These are phyloP conservation scores for Musa acuminata DNA, from an alignment of 176 grass and related monocot species.

Conservation along the genomic window DNA sequence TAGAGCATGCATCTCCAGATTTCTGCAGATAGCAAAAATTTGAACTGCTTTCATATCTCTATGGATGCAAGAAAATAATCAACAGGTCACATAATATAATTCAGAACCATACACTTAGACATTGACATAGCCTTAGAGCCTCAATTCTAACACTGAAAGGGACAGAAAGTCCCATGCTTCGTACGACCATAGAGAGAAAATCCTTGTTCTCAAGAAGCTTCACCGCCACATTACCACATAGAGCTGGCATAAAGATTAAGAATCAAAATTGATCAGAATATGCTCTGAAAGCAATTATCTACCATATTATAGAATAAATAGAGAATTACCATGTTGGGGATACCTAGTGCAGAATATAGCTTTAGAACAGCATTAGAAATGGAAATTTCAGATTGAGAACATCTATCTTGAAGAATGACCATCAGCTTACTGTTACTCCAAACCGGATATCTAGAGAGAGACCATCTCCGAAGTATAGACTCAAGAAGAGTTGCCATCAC, in stretches of 20 bases:
- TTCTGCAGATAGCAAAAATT: conserved; percentile 26
- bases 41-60: conserved; percentile 11
- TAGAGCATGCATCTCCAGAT: conserved; percentile 34
- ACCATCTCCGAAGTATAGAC: conserved; percentile 61
- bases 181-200: conserved; percentile 28
- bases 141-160: conserved; percentile 39
- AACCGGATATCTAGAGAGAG: conserved; percentile 59
- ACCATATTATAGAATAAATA: conserved; percentile 7
- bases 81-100: not conserved
- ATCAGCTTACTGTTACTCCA: conserved; percentile 60
- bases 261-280: not conserved
- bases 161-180: conserved; percentile 33
- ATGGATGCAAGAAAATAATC: conserved; percentile 9
- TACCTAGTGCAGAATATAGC: conserved; percentile 84
- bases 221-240: conserved; percentile 59
- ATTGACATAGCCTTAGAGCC: conserved; percentile 50
- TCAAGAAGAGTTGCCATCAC: conserved; percentile 51
- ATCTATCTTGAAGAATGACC: conserved; percentile 35
- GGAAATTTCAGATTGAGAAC: conserved; percentile 18
- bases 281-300: not conserved
- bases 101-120: conserved; percentile 48
- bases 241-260: conserved; percentile 40
- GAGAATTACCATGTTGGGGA: conserved; percentile 44
- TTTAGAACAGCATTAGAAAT: conserved; percentile 43
- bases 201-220: conserved; percentile 49